Base-by-base conservation (phyloP, 202 grass and related monocot species). In the Zoysia matrella region DNA sequence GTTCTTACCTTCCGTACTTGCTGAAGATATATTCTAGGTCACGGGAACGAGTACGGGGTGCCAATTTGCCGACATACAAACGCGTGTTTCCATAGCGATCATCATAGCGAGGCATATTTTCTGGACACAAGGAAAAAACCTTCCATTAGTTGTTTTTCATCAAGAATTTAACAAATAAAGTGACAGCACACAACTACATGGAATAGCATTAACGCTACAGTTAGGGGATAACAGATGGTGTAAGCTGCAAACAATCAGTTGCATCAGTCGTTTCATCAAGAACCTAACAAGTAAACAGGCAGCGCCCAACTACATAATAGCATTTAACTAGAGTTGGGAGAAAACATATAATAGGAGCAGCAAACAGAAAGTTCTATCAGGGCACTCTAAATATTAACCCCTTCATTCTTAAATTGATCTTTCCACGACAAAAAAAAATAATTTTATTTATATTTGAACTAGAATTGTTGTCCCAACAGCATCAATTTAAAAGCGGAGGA, bases 51-150 rank as follows among this genome's bases (percentile, higher is more conserved):
- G 30, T 36, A 36, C 30, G 30, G 30, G 30, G 30, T 36, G 30
- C 30, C 30, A 36, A 36, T 36, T 36, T 36, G 30, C 30, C 30
- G 30, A 36, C 30, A 36, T 36, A 36, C 30, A 36, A 36, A 36
- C 30, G 91, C 4, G 87, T 80, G 62, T 76, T 91, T 72, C 90
- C 96, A 86, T 99, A 82, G 13, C 87, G 85, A 41, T 96, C 93
- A 86, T 99, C 96, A 49, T 96, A 85, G 75, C 96, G 96, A 87
- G 93, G 96, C 96, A 99, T 80, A 60, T 90, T 73, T 92, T 74
- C 95, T 96, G 70, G 7, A 82, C 65, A 77, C 42, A 82, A 69
- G 73, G 75, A 71, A 36, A 74, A 47, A 47, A 83, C 3, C 8
- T 0, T 16, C 3, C 10, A 70, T 91, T 39, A 87, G 39, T 62